Conservation (phyloP, 345 rosid species). For the Eucalyptus paniculata region DNA sequence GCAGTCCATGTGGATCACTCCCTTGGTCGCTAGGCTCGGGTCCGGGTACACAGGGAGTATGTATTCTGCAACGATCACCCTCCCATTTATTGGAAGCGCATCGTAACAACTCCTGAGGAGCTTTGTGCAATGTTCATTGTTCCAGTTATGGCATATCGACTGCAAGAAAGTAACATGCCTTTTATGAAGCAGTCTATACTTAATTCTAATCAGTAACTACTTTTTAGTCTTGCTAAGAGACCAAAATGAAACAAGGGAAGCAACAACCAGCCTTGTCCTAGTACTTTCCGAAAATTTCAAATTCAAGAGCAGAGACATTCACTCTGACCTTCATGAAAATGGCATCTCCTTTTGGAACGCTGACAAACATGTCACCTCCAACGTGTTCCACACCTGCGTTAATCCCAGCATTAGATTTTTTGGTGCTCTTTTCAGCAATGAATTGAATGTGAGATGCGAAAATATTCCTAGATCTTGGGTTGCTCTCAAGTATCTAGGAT, state of each 20-base stretch:
- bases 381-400: constrained; percentile 57
- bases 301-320: background rate
- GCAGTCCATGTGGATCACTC: constrained; percentile 53
- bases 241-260: background rate
- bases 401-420: background rate
- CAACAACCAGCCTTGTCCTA: background rate
- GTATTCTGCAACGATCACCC: constrained; percentile 65
- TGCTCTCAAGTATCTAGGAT: background rate
- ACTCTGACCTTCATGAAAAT: constrained; percentile 79
- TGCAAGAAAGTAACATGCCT: background rate
- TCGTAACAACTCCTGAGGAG: constrained; percentile 69
- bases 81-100: constrained; percentile 68
- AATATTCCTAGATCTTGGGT: background rate
- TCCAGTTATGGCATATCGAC: constrained; percentile 94
- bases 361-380: constrained; percentile 84
- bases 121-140: constrained; percentile 53
- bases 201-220: background rate
- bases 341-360: constrained; percentile 75
- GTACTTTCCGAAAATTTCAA: background rate
- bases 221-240: background rate
- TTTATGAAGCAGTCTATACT: background rate
- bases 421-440: background rate
- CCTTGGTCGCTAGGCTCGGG: constrained; percentile 50
- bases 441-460: background rate
- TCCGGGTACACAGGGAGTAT: constrained; percentile 70